Evolutionary conservation across 768 basidiomycete species (phyloP).

Genomic region (Agrocybe pediades): DNA sequence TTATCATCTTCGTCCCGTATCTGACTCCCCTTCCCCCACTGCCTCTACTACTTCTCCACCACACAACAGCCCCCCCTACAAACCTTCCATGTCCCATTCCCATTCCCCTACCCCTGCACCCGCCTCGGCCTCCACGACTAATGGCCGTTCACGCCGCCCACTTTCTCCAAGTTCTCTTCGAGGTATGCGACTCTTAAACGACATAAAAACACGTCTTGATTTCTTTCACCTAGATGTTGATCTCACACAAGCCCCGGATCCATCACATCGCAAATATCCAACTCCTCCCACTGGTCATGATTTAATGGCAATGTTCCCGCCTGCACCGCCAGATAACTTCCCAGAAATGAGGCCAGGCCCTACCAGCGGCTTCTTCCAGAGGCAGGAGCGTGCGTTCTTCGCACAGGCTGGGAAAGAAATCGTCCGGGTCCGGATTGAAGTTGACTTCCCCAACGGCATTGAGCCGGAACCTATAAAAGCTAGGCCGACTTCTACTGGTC

Average conservation of each 20-base stretch:
- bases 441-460: slow-evolving; percentile 50
- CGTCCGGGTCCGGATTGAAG: slow-evolving; percentile 71
- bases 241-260: slow-evolving; percentile 52
- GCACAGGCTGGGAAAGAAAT: slow-evolving; percentile 79
- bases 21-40: slow-evolving; percentile 57
- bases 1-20: slow-evolving; percentile 62
- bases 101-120: slow-evolving; percentile 37
- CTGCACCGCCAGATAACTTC: slow-evolving; percentile 60
- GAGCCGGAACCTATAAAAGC: slow-evolving; percentile 30
- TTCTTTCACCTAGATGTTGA: slow-evolving; percentile 54
- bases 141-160: slow-evolving; percentile 44
- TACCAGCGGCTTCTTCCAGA: slow-evolving; percentile 72
- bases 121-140: slow-evolving; percentile 23
- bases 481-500: slow-evolving; percentile 22
- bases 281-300: slow-evolving; percentile 81
- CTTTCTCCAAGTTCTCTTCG: slow-evolving; percentile 65
- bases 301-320: slow-evolving; percentile 83
- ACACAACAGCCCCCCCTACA: slow-evolving; percentile 41
- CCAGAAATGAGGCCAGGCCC: slow-evolving; percentile 61
- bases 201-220: neutral
- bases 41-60: slow-evolving; percentile 46
- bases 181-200: slow-evolving; percentile 36
- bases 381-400: slow-evolving; percentile 81
- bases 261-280: slow-evolving; percentile 60
- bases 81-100: slow-evolving; percentile 22